Percentiles rank a stretch among this genome's conserved stretches.
Evolutionary conservation across 257 asterid species (phyloP).

Genomic region (Solanum sejunctum): DNA sequence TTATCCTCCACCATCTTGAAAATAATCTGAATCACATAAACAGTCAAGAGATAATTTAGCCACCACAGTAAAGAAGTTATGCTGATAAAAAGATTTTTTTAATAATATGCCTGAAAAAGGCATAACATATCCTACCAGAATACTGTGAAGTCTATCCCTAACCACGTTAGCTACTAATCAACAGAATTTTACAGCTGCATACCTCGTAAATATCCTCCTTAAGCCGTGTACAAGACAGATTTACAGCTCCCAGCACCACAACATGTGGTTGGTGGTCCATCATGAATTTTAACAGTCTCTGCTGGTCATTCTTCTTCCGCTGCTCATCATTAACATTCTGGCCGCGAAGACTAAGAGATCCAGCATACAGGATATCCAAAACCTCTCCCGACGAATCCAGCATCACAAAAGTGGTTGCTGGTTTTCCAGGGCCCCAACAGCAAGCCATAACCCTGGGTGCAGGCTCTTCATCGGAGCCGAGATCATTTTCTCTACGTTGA

Average conservation of each 20-base stretch:
- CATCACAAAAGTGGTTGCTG: constrained; percentile 95
- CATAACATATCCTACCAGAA: not conserved
- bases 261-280: constrained; percentile 96
- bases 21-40: constrained; percentile 45
- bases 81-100: not conserved
- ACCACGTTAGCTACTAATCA: not conserved
- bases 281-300: constrained; percentile 87
- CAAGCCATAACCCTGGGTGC: constrained; percentile 98
- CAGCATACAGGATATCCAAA: constrained; percentile 74
- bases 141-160: not conserved
- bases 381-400: constrained; percentile 96
- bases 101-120: not conserved
- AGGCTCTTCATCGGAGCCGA: constrained; percentile 65
- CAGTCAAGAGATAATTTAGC: not conserved
- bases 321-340: constrained; percentile 82
- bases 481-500: constrained; percentile 74
- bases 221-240: constrained; percentile 75
- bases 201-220: constrained; percentile 98
- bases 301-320: constrained; percentile 89
- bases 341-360: constrained; percentile 77
- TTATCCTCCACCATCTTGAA: constrained; percentile 98
- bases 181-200: not conserved
- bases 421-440: constrained; percentile 99
- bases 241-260: constrained; percentile 89
- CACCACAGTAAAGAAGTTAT: not conserved